phyloP scores from a whole-genome alignment of 2,329 filamentous ascomycete species.

The Cladorrhinum sp. region DNA sequence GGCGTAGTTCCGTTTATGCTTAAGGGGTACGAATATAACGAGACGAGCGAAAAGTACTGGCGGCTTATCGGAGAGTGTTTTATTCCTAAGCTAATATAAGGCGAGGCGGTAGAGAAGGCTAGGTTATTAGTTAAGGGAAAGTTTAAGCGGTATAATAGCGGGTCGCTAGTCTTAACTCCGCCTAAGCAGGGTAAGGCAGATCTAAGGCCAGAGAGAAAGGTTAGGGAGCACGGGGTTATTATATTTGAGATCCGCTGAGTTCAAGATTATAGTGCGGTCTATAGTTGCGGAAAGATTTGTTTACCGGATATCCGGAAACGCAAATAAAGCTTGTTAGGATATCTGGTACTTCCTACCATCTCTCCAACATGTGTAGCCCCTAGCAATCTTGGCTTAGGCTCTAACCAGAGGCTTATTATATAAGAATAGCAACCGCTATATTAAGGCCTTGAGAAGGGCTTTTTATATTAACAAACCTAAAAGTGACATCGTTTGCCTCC shows the following conservation, averaged over 20 bases:
- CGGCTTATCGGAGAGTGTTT: conserved; percentile 20
- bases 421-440: no score
- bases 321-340: neutral
- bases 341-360: neutral
- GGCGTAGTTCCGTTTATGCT: conserved; percentile 17
- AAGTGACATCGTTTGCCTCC: no score
- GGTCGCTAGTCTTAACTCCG: conserved; percentile 5
- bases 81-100: conserved; percentile 18
- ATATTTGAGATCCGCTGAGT: conserved; percentile 13
- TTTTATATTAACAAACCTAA: no score
- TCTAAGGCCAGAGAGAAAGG: conserved; percentile 13
- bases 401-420: no score
- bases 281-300: neutral
- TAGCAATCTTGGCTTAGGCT: neutral
- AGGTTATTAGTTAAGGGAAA: conserved; percentile 9
- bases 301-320: neutral
- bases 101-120: conserved; percentile 16
- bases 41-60: conserved; percentile 9
- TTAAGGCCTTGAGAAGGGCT: no score
- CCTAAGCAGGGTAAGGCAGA: neutral
- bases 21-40: neutral
- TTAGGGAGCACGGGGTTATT: conserved; percentile 14
- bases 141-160: conserved; percentile 3
- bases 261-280: neutral
- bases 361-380: neutral